These are phyloP conservation scores for Carpinus viminea DNA, from an alignment of 306 rosid species.

Conservation along the genomic window DNA sequence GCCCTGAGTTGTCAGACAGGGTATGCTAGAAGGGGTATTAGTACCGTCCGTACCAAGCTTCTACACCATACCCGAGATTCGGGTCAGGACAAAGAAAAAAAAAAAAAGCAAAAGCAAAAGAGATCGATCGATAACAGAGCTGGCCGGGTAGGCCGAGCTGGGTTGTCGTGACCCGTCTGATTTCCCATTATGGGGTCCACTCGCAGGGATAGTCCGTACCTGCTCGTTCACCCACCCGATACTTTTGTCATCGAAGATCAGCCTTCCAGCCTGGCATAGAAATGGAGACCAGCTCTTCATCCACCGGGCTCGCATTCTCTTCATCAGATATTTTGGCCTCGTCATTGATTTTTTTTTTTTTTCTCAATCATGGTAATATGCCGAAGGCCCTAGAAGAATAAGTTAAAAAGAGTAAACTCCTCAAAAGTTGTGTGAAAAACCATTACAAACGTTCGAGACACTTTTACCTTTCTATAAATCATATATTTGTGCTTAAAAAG, in stretches of 20 bases:
- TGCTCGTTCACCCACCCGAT: background rate
- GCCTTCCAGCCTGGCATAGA: background rate
- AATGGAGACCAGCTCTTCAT: background rate
- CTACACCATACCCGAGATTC: no score
- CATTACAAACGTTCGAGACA: no score
- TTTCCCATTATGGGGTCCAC: background rate
- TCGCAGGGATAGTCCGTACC: background rate
- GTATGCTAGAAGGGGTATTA: background rate
- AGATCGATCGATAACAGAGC: background rate
- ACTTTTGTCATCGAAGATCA: background rate
- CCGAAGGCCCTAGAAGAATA: no score
- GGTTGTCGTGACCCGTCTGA: background rate
- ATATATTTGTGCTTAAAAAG: no score
- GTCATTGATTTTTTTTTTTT: no score
- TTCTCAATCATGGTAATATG: no score
- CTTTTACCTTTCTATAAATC: no score
- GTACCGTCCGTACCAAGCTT: constrained; percentile 33
- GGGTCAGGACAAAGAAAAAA: background rate
- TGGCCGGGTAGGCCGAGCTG: background rate
- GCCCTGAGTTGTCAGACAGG: background rate
- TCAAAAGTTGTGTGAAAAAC: no score
- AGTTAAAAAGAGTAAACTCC: no score
- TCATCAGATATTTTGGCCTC: background rate
- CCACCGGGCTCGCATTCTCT: background rate
- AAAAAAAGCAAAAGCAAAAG: background rate